These are phyloP conservation scores for Acacia crassicarpa DNA, from an alignment of 306 rosid genomes.

Conservation along the genomic window DNA sequence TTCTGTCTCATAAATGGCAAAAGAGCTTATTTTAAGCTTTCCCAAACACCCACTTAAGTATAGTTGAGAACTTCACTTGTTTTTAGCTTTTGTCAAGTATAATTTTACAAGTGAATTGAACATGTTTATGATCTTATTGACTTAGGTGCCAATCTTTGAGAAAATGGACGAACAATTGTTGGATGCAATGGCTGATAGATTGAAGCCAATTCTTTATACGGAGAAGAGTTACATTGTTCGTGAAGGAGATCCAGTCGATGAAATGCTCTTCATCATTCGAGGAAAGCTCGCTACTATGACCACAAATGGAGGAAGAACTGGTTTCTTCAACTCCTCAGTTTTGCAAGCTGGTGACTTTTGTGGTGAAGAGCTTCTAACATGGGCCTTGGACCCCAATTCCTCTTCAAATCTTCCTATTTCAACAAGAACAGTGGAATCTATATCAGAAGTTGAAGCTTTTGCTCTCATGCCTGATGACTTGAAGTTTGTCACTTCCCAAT, in stretches of 20 bases:
- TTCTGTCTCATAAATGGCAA: too few species aligned
- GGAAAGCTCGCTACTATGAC: conserved; percentile 62
- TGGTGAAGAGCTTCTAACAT: conserved; percentile 93
- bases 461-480: conserved; percentile 76
- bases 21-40: too few species aligned
- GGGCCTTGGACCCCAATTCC: conserved; percentile 79
- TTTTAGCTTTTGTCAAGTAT: neutral
- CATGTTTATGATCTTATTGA: neutral
- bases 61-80: neutral
- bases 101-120: neutral
- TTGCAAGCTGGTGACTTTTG: conserved; percentile 88
- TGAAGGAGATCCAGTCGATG: conserved; percentile 93
- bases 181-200: conserved; percentile 74
- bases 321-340: conserved; percentile 54
- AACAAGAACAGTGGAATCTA: conserved; percentile 68
- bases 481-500: conserved; percentile 72
- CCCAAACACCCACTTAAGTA: neutral
- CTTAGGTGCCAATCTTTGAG: conserved; percentile 74
- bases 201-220: conserved; percentile 77
- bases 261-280: conserved; percentile 84
- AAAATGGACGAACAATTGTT: conserved; percentile 65
- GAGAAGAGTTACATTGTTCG: conserved; percentile 58
- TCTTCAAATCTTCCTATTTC: conserved; percentile 71
- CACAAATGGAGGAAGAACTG: conserved; percentile 76
- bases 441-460: conserved; percentile 86